A percentile compares a stretch with the other conserved stretches of the same genome.
Evolutionary conservation across 2,329 filamentous ascomycete species (phyloP).

Genomic region (Exophiala xenobiotica): DNA sequence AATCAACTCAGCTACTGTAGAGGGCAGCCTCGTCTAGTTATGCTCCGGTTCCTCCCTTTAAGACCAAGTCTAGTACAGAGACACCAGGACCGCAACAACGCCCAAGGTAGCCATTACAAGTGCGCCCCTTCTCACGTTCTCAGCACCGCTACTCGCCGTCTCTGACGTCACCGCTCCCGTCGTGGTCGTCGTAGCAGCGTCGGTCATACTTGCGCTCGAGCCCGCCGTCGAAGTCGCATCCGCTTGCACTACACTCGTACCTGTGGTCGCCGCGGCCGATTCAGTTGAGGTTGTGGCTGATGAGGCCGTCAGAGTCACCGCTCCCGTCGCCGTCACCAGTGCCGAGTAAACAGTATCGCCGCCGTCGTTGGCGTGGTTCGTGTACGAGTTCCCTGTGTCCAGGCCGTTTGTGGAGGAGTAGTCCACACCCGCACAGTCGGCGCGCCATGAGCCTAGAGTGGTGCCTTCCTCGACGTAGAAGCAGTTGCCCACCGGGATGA

Average conservation of each 20-base stretch:
- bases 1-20: too few species aligned
- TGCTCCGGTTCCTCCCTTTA: too few species aligned
- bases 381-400: slow-evolving; percentile 9
- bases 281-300: not conserved
- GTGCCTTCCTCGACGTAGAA: slow-evolving; percentile 17
- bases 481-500: slow-evolving; percentile 13
- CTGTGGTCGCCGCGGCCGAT: not conserved
- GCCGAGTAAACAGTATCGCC: not conserved
- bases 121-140: not conserved
- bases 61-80: too few species aligned
- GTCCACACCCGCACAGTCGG: slow-evolving; percentile 15
- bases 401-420: slow-evolving; percentile 8
- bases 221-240: too few species aligned
- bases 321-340: slow-evolving; percentile 8
- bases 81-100: not conserved
- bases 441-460: slow-evolving; percentile 11
- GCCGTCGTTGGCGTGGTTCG: not conserved
- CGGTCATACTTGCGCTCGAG: not conserved
- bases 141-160: not conserved
- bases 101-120: not conserved
- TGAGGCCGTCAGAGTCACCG: slow-evolving; percentile 5
- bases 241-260: too few species aligned
- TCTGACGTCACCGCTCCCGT: not conserved
- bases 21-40: too few species aligned
- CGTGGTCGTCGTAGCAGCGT: not conserved